These are phyloP conservation scores for Micromonas pusilla DNA, from an alignment of 139 green algal species.

Conservation along the genomic window DNA sequence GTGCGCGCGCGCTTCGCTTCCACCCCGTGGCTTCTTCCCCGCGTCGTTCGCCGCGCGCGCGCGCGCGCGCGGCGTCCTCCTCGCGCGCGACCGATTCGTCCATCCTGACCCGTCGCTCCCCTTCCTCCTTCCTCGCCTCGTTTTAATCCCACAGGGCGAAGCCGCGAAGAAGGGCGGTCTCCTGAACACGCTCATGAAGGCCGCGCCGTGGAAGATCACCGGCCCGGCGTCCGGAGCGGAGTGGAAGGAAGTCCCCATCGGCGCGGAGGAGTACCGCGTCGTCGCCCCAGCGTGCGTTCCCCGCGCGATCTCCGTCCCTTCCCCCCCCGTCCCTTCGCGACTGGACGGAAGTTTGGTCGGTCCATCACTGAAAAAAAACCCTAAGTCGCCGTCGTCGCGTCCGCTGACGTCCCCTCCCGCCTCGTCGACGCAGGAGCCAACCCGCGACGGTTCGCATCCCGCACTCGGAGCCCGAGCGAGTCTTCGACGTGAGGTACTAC, in stretches of 20 bases:
- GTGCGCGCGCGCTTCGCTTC: not conserved
- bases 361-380: too few species aligned
- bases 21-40: not conserved
- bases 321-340: too few species aligned
- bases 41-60: too few species aligned
- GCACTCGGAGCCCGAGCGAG: conserved; percentile 4
- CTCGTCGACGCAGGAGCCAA: not conserved
- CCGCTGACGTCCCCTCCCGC: too few species aligned
- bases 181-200: not conserved
- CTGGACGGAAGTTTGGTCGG: too few species aligned
- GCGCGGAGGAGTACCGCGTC: not conserved
- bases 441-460: not conserved
- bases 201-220: not conserved
- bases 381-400: not conserved
- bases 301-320: not conserved
- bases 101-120: too few species aligned
- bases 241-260: not conserved
- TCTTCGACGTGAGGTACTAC: not conserved
- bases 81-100: too few species aligned
- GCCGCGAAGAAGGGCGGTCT: not conserved
- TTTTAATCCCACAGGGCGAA: not conserved
- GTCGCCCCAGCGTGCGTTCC: not conserved
- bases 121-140: not conserved
- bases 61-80: too few species aligned
- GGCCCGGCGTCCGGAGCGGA: conserved; percentile 1